These are phyloP conservation scores for Aspergillus sp. DNA, from an alignment of 2,329 filamentous ascomycete species.

Conservation along the genomic window DNA sequence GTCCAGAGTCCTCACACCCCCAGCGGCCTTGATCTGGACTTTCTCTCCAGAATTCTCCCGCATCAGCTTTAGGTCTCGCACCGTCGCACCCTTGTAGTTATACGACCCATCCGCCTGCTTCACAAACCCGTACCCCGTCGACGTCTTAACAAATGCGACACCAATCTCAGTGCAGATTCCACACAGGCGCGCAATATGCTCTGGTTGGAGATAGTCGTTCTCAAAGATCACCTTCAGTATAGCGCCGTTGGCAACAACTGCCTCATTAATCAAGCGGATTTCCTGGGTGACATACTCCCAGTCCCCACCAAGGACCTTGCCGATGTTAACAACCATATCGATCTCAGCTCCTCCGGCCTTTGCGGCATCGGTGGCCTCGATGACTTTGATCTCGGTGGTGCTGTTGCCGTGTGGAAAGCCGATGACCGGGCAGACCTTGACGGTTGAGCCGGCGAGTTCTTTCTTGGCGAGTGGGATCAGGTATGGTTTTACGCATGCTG, in stretches of 20 bases:
- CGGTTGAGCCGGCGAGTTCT: constrained; percentile 49
- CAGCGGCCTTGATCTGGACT: constrained; percentile 59
- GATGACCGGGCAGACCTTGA: constrained; percentile 58
- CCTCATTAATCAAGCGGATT: constrained; percentile 43
- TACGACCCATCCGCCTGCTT: no score
- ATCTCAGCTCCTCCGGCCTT: no score
- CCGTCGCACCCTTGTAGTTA: no score
- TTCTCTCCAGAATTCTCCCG: constrained; percentile 42
- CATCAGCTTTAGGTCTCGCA: constrained; percentile 55
- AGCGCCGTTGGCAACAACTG: constrained; percentile 45
- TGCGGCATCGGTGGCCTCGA: no score
- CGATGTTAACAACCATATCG: no score
- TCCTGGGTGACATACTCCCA: no score
- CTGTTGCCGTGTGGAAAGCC: constrained; percentile 63
- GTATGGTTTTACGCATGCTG: constrained; percentile 62
- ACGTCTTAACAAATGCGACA: no score
- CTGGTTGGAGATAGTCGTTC: constrained; percentile 55
- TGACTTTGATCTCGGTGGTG: constrained; percentile 54
- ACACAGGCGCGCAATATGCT: constrained; percentile 44
- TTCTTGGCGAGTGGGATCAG: constrained; percentile 49
- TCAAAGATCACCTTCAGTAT: constrained; percentile 64
- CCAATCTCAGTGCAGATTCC: no score
- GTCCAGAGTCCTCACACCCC: constrained; percentile 58
- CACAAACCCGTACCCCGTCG: no score
- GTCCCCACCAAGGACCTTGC: no score